Conservation (phyloP, 352 stramenopile species). For the Globisporangium nunn region DNA sequence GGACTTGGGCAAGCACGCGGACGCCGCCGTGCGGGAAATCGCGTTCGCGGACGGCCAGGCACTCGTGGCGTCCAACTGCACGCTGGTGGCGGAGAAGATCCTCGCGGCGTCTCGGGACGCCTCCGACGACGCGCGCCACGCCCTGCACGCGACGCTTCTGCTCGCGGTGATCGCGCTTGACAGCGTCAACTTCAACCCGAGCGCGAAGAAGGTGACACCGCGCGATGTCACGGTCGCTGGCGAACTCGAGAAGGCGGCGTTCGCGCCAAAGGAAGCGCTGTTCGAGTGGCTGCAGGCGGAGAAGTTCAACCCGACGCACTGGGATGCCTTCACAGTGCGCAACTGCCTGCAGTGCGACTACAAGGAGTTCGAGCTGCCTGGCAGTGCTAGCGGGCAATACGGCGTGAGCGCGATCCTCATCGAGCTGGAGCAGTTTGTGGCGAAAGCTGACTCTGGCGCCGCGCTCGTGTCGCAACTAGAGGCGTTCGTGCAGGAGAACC, state of each 20-base stretch:
- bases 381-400: constrained; percentile 16
- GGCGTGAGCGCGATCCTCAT: constrained; percentile 64
- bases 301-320: constrained; percentile 61
- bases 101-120: neutral
- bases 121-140: constrained; percentile 3
- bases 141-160: constrained; percentile 42
- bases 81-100: constrained; percentile 67
- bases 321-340: constrained; percentile 45
- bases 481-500: constrained; percentile 35
- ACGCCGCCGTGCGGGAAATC: constrained; percentile 38
- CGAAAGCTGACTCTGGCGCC: constrained; percentile 25
- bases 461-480: constrained; percentile 24
- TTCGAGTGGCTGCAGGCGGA: constrained; percentile 65
- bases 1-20: constrained; percentile 42
- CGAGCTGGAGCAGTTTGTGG: constrained; percentile 37
- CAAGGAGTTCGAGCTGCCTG: constrained; percentile 56
- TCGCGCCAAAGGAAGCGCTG: constrained; percentile 32
- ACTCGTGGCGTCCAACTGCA: constrained; percentile 68
- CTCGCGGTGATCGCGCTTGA: constrained; percentile 75
- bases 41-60: constrained; percentile 63
- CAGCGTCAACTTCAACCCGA: constrained; percentile 70
- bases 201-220: constrained; percentile 70
- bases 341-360: constrained; percentile 77
- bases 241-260: constrained; percentile 34
- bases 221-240: constrained; percentile 37